A percentile compares a stretch with the other conserved stretches of the same genome.
phyloP scores from a whole-genome alignment of 805 yeast genomes.

The Tetrapisispora pingtungensis region DNA sequence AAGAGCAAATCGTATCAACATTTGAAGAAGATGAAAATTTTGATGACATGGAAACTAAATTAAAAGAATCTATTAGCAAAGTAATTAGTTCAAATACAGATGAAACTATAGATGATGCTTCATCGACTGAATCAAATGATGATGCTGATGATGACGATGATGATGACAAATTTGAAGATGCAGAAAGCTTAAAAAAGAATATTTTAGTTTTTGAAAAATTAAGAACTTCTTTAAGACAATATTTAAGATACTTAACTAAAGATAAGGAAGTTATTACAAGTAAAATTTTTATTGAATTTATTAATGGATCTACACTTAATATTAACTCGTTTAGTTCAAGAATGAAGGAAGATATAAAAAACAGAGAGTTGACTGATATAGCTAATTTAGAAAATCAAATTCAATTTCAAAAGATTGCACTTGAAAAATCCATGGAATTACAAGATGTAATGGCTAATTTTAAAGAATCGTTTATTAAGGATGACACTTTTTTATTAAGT shows the following conservation, averaged over 20 bases:
- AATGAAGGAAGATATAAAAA: conserved; percentile 40
- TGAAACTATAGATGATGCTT: background rate
- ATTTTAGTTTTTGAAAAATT: conserved; percentile 61
- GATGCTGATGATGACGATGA: conserved; percentile 4
- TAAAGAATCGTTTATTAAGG: conserved; percentile 42
- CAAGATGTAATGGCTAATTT: conserved; percentile 50
- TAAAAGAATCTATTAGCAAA: background rate
- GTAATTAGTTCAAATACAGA: background rate
- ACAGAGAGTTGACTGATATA: conserved; percentile 54
- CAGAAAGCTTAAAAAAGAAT: conserved; percentile 12
- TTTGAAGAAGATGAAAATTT: conserved; percentile 1
- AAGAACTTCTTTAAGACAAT: conserved; percentile 69
- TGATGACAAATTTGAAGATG: conserved; percentile 18
- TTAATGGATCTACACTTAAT: conserved; percentile 29
- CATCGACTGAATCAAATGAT: background rate
- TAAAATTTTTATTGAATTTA: conserved; percentile 42
- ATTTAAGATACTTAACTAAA: conserved; percentile 43
- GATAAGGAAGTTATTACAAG: conserved; percentile 49
- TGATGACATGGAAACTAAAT: background rate
- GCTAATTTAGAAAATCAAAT: conserved; percentile 51
- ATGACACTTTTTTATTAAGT: conserved; percentile 45
- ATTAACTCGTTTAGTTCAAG: conserved; percentile 30
- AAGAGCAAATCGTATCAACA: conserved; percentile 25
- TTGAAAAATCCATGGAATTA: conserved; percentile 43
- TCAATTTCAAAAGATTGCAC: conserved; percentile 62